Evolutionary conservation across 768 basidiomycete species (phyloP).

Genomic region (Rhodotorula diobovata): DNA sequence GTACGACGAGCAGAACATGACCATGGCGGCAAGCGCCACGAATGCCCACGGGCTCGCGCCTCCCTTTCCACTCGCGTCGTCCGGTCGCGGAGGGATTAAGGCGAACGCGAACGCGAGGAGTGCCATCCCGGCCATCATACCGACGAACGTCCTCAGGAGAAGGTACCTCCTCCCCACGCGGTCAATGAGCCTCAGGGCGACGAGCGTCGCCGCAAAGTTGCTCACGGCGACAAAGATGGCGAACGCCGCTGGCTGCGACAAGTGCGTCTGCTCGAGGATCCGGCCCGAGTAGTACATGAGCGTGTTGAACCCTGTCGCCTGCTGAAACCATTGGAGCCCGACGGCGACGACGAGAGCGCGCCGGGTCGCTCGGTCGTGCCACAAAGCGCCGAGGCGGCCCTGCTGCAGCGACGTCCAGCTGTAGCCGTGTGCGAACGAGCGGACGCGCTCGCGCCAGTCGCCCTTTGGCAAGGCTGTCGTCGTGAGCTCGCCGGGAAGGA

Average conservation of each 20-base stretch:
- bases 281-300: constrained; percentile 37
- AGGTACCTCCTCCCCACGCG: constrained; percentile 23
- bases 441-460: neutral
- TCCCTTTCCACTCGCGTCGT: neutral
- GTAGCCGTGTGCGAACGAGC: neutral
- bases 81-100: constrained; percentile 14
- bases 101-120: constrained; percentile 28
- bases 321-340: constrained; percentile 34
- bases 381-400: neutral
- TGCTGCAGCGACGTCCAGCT: neutral
- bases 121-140: constrained; percentile 32
- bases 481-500: neutral
- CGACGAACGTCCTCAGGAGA: constrained; percentile 31
- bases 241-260: constrained; percentile 26
- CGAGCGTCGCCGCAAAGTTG: constrained; percentile 37
- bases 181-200: constrained; percentile 34
- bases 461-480: neutral
- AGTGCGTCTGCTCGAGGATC: constrained; percentile 28
- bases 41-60: constrained; percentile 11
- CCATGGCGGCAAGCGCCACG: constrained; percentile 22
- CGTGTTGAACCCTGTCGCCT: constrained; percentile 27
- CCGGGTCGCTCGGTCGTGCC: constrained; percentile 25
- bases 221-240: constrained; percentile 36
- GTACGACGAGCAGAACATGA: constrained; percentile 25
- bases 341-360: constrained; percentile 32